These are phyloP conservation scores for Cyphellophora attinorum DNA, from an alignment of 2,329 filamentous ascomycete genomes.

Conservation along the genomic window DNA sequence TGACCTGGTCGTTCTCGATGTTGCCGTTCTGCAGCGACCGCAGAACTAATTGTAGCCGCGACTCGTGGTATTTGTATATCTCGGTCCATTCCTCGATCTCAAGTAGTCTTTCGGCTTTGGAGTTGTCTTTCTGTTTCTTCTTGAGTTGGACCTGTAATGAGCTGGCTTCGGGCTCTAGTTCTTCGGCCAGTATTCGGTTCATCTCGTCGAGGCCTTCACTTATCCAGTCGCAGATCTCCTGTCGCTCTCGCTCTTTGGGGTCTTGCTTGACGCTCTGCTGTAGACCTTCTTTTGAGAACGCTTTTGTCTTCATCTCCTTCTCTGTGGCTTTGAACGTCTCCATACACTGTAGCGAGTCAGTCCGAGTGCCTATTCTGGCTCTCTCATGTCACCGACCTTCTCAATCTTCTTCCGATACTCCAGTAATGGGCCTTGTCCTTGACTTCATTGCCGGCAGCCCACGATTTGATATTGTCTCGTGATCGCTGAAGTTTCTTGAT, in stretches of 20 bases:
- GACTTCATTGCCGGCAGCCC: constrained; percentile 96
- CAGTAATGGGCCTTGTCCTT: constrained; percentile 96
- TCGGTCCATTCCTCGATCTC: constrained; percentile 79
- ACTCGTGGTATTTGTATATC: constrained; percentile 92
- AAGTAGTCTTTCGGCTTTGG: constrained; percentile 78
- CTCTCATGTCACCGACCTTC: constrained; percentile 51
- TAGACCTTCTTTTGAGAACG: constrained; percentile 95
- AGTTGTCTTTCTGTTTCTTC: constrained; percentile 80
- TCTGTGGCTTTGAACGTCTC: constrained; percentile 99
- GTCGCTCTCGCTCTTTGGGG: constrained; percentile 93
- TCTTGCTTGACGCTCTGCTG: constrained; percentile 87
- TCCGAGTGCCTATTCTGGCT: constrained; percentile 9
- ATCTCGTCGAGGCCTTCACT: constrained; percentile 82
- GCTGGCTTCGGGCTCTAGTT: constrained; percentile 82
- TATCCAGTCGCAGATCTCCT: constrained; percentile 79
- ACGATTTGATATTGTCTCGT: constrained; percentile 98
- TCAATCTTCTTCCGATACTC: constrained; percentile 95
- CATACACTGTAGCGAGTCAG: constrained; percentile 49
- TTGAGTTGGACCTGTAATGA: constrained; percentile 79
- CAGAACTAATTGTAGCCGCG: constrained; percentile 82
- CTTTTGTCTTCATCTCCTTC: constrained; percentile 99
- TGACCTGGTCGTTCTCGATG: constrained; percentile 78
- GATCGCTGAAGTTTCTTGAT: constrained; percentile 99
- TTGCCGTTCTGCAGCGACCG: constrained; percentile 87
- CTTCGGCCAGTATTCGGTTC: constrained; percentile 67